These are phyloP conservation scores for Rhizoclosmatium globosum DNA, from an alignment of 192 early-diverging fungal genomes.

Conservation along the genomic window DNA sequence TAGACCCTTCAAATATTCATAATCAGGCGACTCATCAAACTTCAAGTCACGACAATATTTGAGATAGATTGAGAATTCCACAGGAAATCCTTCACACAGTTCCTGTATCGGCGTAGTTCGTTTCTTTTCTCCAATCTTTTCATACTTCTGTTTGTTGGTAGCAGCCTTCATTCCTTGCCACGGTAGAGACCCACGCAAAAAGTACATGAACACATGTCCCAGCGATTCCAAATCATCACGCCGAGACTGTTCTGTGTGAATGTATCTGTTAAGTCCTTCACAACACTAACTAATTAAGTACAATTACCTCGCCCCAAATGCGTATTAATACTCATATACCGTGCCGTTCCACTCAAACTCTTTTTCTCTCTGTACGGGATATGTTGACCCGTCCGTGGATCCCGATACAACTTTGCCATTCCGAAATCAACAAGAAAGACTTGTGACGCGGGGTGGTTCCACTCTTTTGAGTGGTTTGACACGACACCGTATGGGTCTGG, in stretches of 20 bases:
- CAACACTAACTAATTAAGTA: too few relatives aligned
- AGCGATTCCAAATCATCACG: slow-evolving; percentile 97
- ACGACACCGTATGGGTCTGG: slow-evolving; percentile 54
- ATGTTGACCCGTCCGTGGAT: slow-evolving; percentile 83
- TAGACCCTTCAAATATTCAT: slow-evolving; percentile 88
- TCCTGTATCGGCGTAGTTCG: slow-evolving; percentile 90
- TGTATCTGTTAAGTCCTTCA: neutral
- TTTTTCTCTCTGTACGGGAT: slow-evolving; percentile 94
- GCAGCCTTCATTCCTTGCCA: slow-evolving; percentile 98
- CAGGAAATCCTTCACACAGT: slow-evolving; percentile 89
- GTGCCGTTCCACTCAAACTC: slow-evolving; percentile 90
- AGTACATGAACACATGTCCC: slow-evolving; percentile 99
- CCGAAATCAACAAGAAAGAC: slow-evolving; percentile 94
- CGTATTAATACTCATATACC: slow-evolving; percentile 95
- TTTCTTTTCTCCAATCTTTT: slow-evolving; percentile 99
- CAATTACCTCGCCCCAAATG: slow-evolving; percentile 94
- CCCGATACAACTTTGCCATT: slow-evolving; percentile 87
- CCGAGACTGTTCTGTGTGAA: slow-evolving; percentile 87
- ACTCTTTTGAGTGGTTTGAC: slow-evolving; percentile 58
- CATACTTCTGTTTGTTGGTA: slow-evolving; percentile 99
- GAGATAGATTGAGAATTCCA: slow-evolving; percentile 91
- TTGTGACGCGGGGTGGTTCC: slow-evolving; percentile 81
- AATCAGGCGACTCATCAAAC: slow-evolving; percentile 96
- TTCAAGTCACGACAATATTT: slow-evolving; percentile 89
- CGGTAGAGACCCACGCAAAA: slow-evolving; percentile 90